Base-by-base conservation (phyloP, 345 rosid genomes). In the Dipteronia sinensis region DNA sequence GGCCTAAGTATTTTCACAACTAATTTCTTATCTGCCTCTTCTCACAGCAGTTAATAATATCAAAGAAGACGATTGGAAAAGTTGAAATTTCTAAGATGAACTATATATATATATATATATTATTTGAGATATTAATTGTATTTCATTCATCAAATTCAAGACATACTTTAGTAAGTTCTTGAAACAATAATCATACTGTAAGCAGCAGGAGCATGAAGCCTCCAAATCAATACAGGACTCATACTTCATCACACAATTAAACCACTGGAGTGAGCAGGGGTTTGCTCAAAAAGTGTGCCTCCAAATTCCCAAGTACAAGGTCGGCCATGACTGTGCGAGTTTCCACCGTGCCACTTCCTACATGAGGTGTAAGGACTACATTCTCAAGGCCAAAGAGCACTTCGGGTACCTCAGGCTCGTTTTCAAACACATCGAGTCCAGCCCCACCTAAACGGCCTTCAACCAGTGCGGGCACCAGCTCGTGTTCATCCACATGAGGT, bases 391-490 rank as follows among this genome's bases (percentile, higher is more conserved):
- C 80, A 51, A 85, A 86, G 65, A 93, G 88, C 79, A 86, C 79
- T 71, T 89, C 86, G 0, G 95, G 93, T 31, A 87, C 91, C 10
- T 86, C 67, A 5, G 91, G 95, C 78, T 91, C 95, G 17, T 87
- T 65, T 74, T 89, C 88, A 78, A 78, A 90, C 13, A 88, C 92
- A 65, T 88, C 95, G 1, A 91, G 85, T 46, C 91, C 94, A 55
- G 92, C 94, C 19, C 92, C 92, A 15, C 92, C 92, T 19, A 91
- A 58, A 19, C 89, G 84, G 51, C 95, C 89, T 83, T 89, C 86
- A 10, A 83, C 83, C 23, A 91, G 77, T 67, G 95, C 93, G 47
- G 89, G 84, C 17, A 91, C 90, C 29, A 89, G 86, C 82, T 87
- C 92, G 17, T 59, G 76, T 78, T 92, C 92, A 76, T 90, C 90